Conservation (phyloP, 1,139 yeast genomes). For the Yamadazyma pseudoaaseri region DNA sequence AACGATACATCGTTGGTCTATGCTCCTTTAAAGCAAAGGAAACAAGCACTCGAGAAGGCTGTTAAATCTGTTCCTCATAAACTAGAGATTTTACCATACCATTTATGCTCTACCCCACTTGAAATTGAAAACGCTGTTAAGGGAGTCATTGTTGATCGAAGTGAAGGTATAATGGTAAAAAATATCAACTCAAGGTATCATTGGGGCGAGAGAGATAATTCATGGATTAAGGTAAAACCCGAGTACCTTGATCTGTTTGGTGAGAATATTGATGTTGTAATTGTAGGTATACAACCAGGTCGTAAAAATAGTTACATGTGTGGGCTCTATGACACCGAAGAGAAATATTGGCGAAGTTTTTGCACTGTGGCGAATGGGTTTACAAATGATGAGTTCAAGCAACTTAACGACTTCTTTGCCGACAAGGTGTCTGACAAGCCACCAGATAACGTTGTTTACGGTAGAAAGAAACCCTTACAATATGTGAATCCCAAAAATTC, state of each 20-base stretch:
- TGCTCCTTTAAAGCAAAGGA: conserved; percentile 56
- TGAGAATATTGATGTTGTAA: conserved; percentile 75
- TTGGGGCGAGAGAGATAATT: conserved; percentile 56
- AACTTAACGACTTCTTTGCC: conserved; percentile 55
- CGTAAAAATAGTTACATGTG: conserved; percentile 75
- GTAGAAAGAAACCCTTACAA: conserved; percentile 58
- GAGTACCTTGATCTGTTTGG: conserved; percentile 86
- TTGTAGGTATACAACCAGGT: conserved; percentile 77
- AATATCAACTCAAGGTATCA: conserved; percentile 57
- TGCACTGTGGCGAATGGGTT: conserved; percentile 88
- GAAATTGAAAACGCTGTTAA: conserved; percentile 59
- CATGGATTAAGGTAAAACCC: conserved; percentile 89
- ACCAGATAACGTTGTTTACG: conserved; percentile 52
- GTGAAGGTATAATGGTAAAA: conserved; percentile 85
- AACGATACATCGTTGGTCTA: conserved; percentile 64
- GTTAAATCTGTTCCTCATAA: conserved; percentile 48
- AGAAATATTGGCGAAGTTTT: conserved; percentile 50
- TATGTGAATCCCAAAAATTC: conserved; percentile 84
- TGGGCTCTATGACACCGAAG: conserved; percentile 51
- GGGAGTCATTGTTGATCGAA: conserved; percentile 61
- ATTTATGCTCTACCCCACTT: conserved; percentile 41
- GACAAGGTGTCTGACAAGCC: conserved; percentile 37
- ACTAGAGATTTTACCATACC: conserved; percentile 55
- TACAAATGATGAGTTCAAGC: conserved; percentile 57
- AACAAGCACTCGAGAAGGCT: conserved; percentile 46